These are phyloP conservation scores for Cordyceps farinosa DNA, from an alignment of 2,329 filamentous ascomycete genomes.

Conservation along the genomic window DNA sequence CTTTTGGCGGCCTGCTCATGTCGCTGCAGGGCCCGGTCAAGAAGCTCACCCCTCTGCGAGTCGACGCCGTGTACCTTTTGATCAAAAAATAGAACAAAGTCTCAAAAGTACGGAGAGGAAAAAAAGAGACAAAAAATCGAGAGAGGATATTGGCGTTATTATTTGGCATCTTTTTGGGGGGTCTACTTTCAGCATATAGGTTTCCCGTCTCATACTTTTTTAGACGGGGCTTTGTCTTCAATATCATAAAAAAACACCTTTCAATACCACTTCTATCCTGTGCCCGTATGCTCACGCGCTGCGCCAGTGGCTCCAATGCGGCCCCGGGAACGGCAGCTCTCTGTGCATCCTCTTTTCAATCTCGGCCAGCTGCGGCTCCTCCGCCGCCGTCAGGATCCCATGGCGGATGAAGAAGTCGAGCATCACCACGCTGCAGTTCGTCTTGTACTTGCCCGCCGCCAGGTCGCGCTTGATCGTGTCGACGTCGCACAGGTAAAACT, in stretches of 20 bases:
- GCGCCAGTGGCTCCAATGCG: conserved; percentile 44
- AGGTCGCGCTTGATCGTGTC: conserved; percentile 72
- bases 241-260: conserved; percentile 1
- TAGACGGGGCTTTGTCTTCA: not conserved
- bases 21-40: conserved; percentile 91
- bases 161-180: conserved; percentile 3
- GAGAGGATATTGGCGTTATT: conserved; percentile 2
- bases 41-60: conserved; percentile 86
- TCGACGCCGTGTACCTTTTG: conserved; percentile 90
- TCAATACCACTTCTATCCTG: not conserved
- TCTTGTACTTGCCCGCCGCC: conserved; percentile 76
- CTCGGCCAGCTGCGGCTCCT: conserved; percentile 74
- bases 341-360: conserved; percentile 75
- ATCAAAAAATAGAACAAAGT: conserved; percentile 72
- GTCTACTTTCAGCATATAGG: conserved; percentile 6
- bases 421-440: conserved; percentile 81
- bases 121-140: not conserved
- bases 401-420: conserved; percentile 89
- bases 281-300: conserved; percentile 6
- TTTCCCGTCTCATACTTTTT: not conserved
- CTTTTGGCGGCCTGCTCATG: conserved; percentile 88
- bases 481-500: conserved; percentile 73
- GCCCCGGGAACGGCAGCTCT: conserved; percentile 73
- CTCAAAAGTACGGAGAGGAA: not conserved
- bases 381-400: conserved; percentile 72